Percentiles rank a stretch among this genome's conserved stretches.
Evolutionary conservation across 805 yeast species (phyloP).

Genomic region (Kuraishia floccosa): DNA sequence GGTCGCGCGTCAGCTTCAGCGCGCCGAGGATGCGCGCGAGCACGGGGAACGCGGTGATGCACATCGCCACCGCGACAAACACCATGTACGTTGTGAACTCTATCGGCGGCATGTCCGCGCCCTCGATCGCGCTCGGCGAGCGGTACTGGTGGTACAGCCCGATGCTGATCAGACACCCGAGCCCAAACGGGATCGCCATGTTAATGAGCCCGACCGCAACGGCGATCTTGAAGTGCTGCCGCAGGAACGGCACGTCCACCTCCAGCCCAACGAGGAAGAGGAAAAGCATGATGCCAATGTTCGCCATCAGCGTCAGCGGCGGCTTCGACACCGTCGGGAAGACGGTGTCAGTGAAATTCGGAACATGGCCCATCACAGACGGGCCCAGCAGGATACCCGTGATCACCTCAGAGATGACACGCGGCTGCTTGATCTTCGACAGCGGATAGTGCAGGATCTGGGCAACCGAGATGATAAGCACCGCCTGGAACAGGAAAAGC

Average conservation of each 20-base stretch:
- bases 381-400: slow-evolving; percentile 73
- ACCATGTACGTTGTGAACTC: slow-evolving; percentile 69
- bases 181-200: slow-evolving; percentile 71
- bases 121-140: slow-evolving; percentile 19
- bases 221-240: slow-evolving; percentile 49
- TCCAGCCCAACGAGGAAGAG: slow-evolving; percentile 73
- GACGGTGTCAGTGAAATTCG: slow-evolving; percentile 50
- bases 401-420: slow-evolving; percentile 74
- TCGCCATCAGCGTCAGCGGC: slow-evolving; percentile 57
- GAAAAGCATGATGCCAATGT: slow-evolving; percentile 63
- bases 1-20: slow-evolving; percentile 54
- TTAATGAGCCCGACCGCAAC: slow-evolving; percentile 57
- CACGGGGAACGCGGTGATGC: slow-evolving; percentile 82
- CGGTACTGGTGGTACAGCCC: slow-evolving; percentile 54
- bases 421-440: slow-evolving; percentile 55
- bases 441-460: slow-evolving; percentile 52
- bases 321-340: slow-evolving; percentile 57
- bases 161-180: slow-evolving; percentile 61
- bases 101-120: slow-evolving; percentile 21
- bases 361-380: slow-evolving; percentile 61
- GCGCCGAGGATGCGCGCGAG: slow-evolving; percentile 71
- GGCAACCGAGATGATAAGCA: slow-evolving; percentile 47
- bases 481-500: slow-evolving; percentile 57
- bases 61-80: slow-evolving; percentile 73
- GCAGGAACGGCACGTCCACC: slow-evolving; percentile 58